Evolutionary conservation across 371 early-diverging fungal species (phyloP), one percentile per base, ranked within the genome.

Genomic region (Capillidium heterosporum): DNA sequence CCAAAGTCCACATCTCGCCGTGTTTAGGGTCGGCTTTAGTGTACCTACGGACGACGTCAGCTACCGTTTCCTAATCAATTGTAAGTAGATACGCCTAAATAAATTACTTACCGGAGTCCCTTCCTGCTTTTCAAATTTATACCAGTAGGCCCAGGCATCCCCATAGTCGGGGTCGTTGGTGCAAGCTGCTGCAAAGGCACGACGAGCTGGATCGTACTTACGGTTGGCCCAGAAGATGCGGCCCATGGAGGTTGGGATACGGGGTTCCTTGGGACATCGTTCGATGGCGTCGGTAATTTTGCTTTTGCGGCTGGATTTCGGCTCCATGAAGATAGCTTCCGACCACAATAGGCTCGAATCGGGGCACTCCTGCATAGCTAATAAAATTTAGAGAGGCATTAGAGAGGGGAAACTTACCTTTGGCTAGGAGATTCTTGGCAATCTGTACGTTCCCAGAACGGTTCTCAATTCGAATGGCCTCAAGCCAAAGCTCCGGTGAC

Each of bases 91-190:
- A 44, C 21, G 13, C 10, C 13, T 44, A 17, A 7, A 7, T n/a
- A 7, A n/a, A n/a, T 7, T 44, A 44, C 29, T 32, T 58, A 73
- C 70, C 57, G 72, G 72, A 13, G 70, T 76, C 0, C 91, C 88
- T 61, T 89, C 81, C 59, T 80, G 74, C 44, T 68, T 53, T 68
- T 96, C 96, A 70, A 95, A 94, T 56, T 83, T 81, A 58, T 82
- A 81, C 79, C 84, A 89, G 89, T 91, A 95, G 8, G 91, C 95
- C 89, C 91, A 96, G 0, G 86, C 76, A 65, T 96, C 97, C 2
- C 96, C 97, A 11, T 79, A 71, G 63, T 95, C 90, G 4, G 87
- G 74, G 60, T 94, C 86, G 2, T 80, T 82, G 55, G 80, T 81
- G 21, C 80, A 72, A 0, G 96, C 89, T 31, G 88, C 73, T 57